Evolutionary conservation across 2,329 filamentous ascomycete genomes (phyloP).

Genomic region (Parastagonospora avenae): DNA sequence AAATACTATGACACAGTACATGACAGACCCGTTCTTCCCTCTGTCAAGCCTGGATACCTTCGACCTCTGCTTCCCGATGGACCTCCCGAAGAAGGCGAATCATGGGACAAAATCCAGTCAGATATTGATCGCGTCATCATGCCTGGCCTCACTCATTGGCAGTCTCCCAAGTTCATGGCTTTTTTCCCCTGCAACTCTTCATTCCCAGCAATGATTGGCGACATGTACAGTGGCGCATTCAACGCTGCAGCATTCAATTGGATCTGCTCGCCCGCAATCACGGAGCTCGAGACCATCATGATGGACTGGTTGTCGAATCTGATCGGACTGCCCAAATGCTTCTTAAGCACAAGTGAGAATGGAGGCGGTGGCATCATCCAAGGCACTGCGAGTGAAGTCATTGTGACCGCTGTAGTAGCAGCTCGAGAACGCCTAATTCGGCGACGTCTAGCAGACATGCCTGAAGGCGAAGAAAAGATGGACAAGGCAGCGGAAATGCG

Average conservation of each 20-base stretch:
- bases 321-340: constrained; percentile 74
- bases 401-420: constrained; percentile 85
- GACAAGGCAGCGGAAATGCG: constrained; percentile 71
- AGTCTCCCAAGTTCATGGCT: constrained; percentile 89
- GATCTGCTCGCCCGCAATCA: constrained; percentile 91
- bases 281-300: constrained; percentile 90
- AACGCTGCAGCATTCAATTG: constrained; percentile 95
- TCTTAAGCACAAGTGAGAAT: constrained; percentile 65
- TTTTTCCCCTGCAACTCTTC: constrained; percentile 87
- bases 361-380: constrained; percentile 93
- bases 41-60: constrained; percentile 84
- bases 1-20: constrained; percentile 80
- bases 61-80: constrained; percentile 73
- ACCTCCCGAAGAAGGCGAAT: constrained; percentile 69
- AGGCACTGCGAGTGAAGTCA: constrained; percentile 84
- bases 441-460: constrained; percentile 33
- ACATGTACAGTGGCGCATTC: constrained; percentile 89
- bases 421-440: constrained; percentile 72
- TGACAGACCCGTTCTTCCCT: constrained; percentile 73
- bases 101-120: constrained; percentile 78
- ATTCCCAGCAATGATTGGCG: constrained; percentile 85
- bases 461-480: constrained; percentile 41
- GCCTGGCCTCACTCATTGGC: constrained; percentile 93
- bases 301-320: constrained; percentile 88
- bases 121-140: constrained; percentile 88